A percentile compares a stretch with the other conserved stretches of the same genome.
Evolutionary conservation across 2,329 filamentous ascomycete species (phyloP).

Genomic region (Aaosphaeria arxii): DNA sequence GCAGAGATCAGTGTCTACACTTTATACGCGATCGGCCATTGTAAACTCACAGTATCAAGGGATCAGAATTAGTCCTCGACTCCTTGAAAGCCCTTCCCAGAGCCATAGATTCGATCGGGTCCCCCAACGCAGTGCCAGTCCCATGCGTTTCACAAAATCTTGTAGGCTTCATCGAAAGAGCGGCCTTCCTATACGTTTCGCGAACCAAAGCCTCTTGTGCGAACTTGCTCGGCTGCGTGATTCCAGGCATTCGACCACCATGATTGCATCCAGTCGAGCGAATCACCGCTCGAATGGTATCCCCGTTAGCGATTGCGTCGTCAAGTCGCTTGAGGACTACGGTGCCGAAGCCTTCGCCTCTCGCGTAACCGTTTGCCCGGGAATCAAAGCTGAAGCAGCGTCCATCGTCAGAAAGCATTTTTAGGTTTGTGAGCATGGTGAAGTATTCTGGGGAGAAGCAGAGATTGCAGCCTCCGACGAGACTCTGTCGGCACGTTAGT

Average conservation of each 20-base stretch:
- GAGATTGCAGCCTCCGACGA: not conserved
- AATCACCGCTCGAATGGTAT: constrained; percentile 18
- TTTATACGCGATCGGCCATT: no score
- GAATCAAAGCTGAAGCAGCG: constrained; percentile 19
- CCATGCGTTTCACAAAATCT: constrained; percentile 33
- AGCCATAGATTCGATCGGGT: not conserved
- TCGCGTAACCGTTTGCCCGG: constrained; percentile 46
- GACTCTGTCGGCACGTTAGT: not conserved
- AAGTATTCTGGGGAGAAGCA: not conserved
- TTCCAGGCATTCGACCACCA: constrained; percentile 1
- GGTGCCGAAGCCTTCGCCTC: constrained; percentile 50
- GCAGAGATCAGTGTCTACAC: no score
- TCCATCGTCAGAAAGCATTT: constrained; percentile 11
- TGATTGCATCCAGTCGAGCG: constrained; percentile 12
- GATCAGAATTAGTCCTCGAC: no score
- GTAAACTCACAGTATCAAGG: no score
- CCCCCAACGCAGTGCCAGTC: constrained; percentile 50
- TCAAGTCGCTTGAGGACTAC: constrained; percentile 50
- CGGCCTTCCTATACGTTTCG: constrained; percentile 31
- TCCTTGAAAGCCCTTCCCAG: not conserved
- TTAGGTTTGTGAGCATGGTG: not conserved
- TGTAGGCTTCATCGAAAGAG: constrained; percentile 17
- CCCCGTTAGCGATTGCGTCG: constrained; percentile 39
- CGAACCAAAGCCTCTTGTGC: constrained; percentile 22
- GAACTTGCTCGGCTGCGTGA: constrained; percentile 39